A percentile compares a stretch with the other conserved stretches of the same genome.
Evolutionary conservation across 2,329 filamentous ascomycete species (phyloP).

Genomic region (Polychaeton citri): DNA sequence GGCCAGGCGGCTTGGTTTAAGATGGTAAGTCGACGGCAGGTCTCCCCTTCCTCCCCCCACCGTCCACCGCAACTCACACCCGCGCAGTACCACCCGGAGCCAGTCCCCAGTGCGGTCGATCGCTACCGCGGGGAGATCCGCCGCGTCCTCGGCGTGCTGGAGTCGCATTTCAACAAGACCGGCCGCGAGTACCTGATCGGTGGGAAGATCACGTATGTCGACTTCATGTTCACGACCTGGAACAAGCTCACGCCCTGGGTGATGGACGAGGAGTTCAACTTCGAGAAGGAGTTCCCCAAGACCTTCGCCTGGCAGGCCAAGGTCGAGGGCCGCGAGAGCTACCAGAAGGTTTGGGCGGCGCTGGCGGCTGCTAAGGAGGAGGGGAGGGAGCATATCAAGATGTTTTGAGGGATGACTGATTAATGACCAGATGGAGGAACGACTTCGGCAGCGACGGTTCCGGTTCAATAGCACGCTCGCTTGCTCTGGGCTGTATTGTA

Average conservation of each 20-base stretch:
- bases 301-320: constrained; percentile 1
- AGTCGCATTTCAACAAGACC: constrained; percentile 22
- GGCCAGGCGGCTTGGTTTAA: constrained; percentile 34
- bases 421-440: too few relatives aligned
- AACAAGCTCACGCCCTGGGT: constrained; percentile 17
- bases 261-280: constrained; percentile 12
- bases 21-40: too few relatives aligned
- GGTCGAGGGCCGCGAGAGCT: constrained; percentile 14
- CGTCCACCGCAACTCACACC: not conserved
- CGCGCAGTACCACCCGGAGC: constrained; percentile 26
- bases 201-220: constrained; percentile 29
- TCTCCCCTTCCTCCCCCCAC: not conserved
- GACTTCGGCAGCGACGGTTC: too few relatives aligned
- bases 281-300: not conserved
- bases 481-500: too few relatives aligned
- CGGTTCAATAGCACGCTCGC: too few relatives aligned
- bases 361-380: not conserved
- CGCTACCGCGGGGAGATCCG: constrained; percentile 32
- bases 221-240: constrained; percentile 30
- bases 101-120: constrained; percentile 26
- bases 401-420: not conserved
- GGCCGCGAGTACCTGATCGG: constrained; percentile 28
- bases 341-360: constrained; percentile 11
- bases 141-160: constrained; percentile 32
- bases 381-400: not conserved